A percentile compares a stretch with the other conserved stretches of the same genome.
These are phyloP conservation scores for Yarrowia sp. DNA, from an alignment of 805 yeast genomes.

Conservation along the genomic window DNA sequence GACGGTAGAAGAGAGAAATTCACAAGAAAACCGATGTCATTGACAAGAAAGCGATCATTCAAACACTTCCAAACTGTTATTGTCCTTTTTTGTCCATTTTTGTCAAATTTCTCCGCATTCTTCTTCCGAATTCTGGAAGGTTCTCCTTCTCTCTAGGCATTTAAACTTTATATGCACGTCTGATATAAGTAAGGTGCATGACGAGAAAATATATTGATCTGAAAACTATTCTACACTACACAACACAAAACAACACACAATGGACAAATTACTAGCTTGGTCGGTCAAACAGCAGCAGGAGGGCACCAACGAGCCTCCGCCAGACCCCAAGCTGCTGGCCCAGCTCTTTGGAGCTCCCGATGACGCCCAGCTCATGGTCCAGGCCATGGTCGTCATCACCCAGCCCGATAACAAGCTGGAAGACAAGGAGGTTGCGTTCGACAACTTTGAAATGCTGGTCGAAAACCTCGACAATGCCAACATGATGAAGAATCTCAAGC, in stretches of 20 bases:
- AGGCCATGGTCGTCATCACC: slow-evolving; percentile 66
- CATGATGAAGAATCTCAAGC: slow-evolving; percentile 78
- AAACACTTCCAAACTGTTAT: no score
- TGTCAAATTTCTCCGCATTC: no score
- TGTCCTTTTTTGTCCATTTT: no score
- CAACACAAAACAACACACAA: slow-evolving; percentile 1
- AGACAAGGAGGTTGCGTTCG: slow-evolving; percentile 76
- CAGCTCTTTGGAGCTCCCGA: slow-evolving; percentile 86
- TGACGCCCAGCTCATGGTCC: slow-evolving; percentile 87
- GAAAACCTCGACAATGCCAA: slow-evolving; percentile 96
- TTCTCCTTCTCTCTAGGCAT: slow-evolving; percentile 42
- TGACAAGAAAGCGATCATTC: no score
- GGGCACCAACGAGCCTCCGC: slow-evolving; percentile 45
- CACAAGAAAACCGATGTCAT: no score
- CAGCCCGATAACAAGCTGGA: slow-evolving; percentile 67
- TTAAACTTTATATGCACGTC: not conserved
- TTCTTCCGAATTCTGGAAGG: slow-evolving; percentile 11
- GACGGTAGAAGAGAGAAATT: no score
- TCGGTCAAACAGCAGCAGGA: slow-evolving; percentile 36
- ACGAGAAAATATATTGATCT: not conserved
- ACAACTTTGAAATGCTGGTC: slow-evolving; percentile 90
- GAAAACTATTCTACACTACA: not conserved
- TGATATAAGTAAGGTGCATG: slow-evolving; percentile 4
- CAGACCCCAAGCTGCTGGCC: slow-evolving; percentile 79
- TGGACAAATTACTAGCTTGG: slow-evolving; percentile 39